Conservation (phyloP, 2,329 filamentous ascomycete species). For the Arthrobotrys conoides region DNA sequence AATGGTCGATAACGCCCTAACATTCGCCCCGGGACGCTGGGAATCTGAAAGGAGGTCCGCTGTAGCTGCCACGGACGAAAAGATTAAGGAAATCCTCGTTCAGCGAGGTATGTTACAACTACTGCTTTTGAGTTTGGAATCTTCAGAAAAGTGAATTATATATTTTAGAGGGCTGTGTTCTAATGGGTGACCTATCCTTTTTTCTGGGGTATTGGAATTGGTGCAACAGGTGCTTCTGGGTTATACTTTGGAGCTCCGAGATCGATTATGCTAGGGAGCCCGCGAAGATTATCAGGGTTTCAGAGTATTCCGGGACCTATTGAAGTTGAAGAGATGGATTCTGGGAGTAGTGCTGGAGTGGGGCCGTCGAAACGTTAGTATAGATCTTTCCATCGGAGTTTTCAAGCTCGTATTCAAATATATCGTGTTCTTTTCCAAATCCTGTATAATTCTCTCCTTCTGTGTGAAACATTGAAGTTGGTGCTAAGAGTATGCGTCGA, state of each 20-base stretch:
- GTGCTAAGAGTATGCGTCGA: neutral
- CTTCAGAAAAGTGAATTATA: neutral
- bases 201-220: neutral
- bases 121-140: conserved; percentile 10
- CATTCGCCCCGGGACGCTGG: conserved; percentile 66
- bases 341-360: conserved; percentile 28
- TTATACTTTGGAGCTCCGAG: conserved; percentile 48
- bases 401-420: conserved; percentile 7
- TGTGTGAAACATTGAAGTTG: neutral
- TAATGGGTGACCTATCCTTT: conserved; percentile 19
- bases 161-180: conserved; percentile 7
- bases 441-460: conserved; percentile 23
- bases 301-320: conserved; percentile 24
- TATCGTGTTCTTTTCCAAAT: conserved; percentile 36
- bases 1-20: conserved; percentile 56
- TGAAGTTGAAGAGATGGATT: conserved; percentile 52
- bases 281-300: conserved; percentile 38
- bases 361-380: conserved; percentile 47
- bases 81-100: conserved; percentile 59
- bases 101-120: conserved; percentile 48
- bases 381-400: conserved; percentile 8
- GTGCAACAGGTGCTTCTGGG: conserved; percentile 47
- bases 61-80: conserved; percentile 54
- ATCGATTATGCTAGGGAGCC: conserved; percentile 54
- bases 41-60: conserved; percentile 60